A percentile compares a stretch with the other conserved stretches of the same genome.
phyloP scores from a whole-genome alignment of 305 asterid species.

The Fraxinus floribunda region DNA sequence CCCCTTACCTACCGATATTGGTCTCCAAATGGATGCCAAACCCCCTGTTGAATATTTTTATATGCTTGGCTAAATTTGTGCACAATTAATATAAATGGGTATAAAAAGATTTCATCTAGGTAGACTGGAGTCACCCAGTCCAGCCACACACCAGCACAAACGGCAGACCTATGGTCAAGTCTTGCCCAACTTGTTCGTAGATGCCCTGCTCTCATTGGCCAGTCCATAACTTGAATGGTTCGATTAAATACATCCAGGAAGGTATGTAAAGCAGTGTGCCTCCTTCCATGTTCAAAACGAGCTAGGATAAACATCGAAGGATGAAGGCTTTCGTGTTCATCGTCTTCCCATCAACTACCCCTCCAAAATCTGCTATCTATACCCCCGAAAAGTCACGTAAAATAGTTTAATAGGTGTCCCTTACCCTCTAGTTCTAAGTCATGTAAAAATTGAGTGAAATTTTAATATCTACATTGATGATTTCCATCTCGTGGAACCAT shows the following conservation, averaged over 20 bases:
- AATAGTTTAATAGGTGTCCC: too few species aligned
- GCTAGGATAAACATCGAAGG: too few species aligned
- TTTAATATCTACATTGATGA: background rate
- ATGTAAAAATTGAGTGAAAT: too few species aligned
- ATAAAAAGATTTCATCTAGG: background rate
- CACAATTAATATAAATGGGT: background rate
- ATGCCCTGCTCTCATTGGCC: background rate
- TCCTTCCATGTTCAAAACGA: too few species aligned
- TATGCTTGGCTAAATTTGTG: background rate
- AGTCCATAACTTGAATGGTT: background rate
- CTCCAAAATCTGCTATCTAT: background rate
- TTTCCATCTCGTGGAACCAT: background rate
- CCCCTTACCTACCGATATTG: too few species aligned
- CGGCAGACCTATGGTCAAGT: background rate
- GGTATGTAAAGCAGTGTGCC: too few species aligned
- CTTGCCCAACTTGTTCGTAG: background rate
- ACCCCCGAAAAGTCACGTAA: background rate
- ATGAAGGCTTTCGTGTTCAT: too few species aligned
- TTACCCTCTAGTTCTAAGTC: too few species aligned
- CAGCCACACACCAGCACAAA: background rate
- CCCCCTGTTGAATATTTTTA: background rate
- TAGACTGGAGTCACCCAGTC: background rate
- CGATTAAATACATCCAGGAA: too few species aligned
- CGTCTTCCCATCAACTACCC: background rate
- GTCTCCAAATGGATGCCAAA: too few species aligned